A percentile compares a stretch with the other conserved stretches of the same genome.
These are phyloP conservation scores for Torulaspora globosa DNA, from an alignment of 1,139 yeast species.

Conservation along the genomic window DNA sequence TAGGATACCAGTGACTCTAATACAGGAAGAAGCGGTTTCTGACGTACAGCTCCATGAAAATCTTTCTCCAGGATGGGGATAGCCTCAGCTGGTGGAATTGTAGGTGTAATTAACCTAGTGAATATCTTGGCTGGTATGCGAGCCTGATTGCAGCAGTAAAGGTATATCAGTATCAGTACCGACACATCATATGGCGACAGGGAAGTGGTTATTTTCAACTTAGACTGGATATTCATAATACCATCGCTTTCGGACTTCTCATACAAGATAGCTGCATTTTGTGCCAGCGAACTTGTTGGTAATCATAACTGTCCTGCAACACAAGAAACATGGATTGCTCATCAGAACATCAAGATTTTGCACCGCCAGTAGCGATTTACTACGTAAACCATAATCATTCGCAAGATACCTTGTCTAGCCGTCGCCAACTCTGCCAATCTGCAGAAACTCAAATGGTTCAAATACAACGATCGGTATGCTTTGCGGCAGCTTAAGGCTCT, in stretches of 20 bases:
- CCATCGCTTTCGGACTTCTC: neutral
- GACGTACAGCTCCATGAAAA: conserved; percentile 4
- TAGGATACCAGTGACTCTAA: conserved; percentile 17
- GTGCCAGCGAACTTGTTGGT: neutral
- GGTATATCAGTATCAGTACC: conserved; percentile 23
- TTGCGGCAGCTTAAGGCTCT: no score
- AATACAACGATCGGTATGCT: no score
- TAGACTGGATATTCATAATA: conserved; percentile 5
- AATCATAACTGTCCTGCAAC: no score
- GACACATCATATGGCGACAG: conserved; percentile 33
- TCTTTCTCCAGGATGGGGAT: conserved; percentile 20
- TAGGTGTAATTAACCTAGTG: conserved; percentile 22
- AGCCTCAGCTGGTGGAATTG: conserved; percentile 16
- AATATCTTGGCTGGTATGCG: conserved; percentile 18
- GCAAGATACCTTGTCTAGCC: no score
- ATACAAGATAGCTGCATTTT: neutral
- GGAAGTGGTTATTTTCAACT: conserved; percentile 12
- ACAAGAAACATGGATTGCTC: neutral
- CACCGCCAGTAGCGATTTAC: no score
- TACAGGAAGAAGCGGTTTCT: conserved; percentile 22
- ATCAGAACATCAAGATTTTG: neutral
- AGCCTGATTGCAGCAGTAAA: conserved; percentile 17
- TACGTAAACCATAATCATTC: no score
- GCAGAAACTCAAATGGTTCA: no score
- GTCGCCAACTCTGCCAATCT: no score